These are phyloP conservation scores for Puccinia coronata DNA, from an alignment of 1,284 basidiomycete species.

Conservation along the genomic window DNA sequence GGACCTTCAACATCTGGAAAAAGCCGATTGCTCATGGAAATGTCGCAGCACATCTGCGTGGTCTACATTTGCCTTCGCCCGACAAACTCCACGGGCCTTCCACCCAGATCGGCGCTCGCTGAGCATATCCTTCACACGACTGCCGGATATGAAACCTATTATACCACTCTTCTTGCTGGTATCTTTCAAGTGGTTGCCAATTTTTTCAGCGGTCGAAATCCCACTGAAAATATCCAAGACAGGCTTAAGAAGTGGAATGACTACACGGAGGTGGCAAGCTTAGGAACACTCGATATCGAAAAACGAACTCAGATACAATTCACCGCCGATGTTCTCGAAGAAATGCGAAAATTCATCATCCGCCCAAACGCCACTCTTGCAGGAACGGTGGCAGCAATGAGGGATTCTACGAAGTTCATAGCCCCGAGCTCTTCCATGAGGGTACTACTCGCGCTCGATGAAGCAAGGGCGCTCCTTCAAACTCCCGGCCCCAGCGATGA, in stretches of 20 bases:
- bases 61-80: constrained; percentile 4
- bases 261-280: too few relatives aligned
- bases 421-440: not conserved
- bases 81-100: not conserved
- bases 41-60: not conserved
- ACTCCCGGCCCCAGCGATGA: not conserved
- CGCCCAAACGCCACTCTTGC: not conserved
- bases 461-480: constrained; percentile 1
- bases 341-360: not conserved
- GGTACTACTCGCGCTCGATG: constrained; percentile 12
- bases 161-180: not conserved
- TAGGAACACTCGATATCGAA: not conserved
- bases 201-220: constrained; percentile 3
- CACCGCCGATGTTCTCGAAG: not conserved
- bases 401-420: not conserved
- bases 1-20: constrained; percentile 11
- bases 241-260: constrained; percentile 12
- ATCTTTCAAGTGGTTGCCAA: constrained; percentile 11
- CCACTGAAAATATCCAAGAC: not conserved
- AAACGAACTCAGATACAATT: not conserved
- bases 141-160: not conserved
- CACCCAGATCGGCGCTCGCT: constrained; percentile 7
- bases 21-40: not conserved
- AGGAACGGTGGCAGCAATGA: too few relatives aligned
- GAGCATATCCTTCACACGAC: not conserved